Conservation (phyloP, 2,329 filamentous ascomycete genomes). For the Diaporthe ilicicola region DNA sequence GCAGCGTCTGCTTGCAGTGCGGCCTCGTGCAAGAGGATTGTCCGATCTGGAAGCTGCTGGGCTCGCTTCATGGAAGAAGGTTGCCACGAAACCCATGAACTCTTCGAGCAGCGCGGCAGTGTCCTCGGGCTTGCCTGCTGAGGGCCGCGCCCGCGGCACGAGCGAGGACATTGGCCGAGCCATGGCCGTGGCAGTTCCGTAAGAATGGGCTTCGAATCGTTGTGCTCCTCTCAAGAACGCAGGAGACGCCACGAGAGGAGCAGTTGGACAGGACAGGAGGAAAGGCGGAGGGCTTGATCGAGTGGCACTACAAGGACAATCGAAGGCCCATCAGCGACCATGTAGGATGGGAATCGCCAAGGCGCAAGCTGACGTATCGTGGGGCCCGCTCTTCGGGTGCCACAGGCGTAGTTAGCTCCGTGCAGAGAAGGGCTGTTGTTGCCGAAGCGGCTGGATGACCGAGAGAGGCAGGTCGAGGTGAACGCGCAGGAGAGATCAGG, state of each 20-base stretch:
- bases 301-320: neutral
- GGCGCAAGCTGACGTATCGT: conserved; percentile 20
- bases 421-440: neutral
- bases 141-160: conserved; percentile 14
- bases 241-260: neutral
- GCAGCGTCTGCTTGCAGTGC: conserved; percentile 14
- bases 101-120: conserved; percentile 37
- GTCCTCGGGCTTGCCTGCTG: conserved; percentile 5
- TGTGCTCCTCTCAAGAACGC: conserved; percentile 1
- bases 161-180: conserved; percentile 15
- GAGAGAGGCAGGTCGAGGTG: neutral
- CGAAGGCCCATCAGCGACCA: conserved; percentile 26
- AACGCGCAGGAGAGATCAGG: neutral
- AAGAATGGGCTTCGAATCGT: neutral
- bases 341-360: conserved; percentile 5
- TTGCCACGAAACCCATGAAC: conserved; percentile 40
- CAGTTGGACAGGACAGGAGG: neutral
- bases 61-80: conserved; percentile 37
- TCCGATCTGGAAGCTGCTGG: conserved; percentile 14
- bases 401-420: neutral
- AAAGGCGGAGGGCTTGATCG: neutral
- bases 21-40: conserved; percentile 7
- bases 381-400: conserved; percentile 13
- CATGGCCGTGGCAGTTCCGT: neutral
- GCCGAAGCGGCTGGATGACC: neutral